Conservation (phyloP, 805 yeast genomes). For the Suhomyces sp. region DNA sequence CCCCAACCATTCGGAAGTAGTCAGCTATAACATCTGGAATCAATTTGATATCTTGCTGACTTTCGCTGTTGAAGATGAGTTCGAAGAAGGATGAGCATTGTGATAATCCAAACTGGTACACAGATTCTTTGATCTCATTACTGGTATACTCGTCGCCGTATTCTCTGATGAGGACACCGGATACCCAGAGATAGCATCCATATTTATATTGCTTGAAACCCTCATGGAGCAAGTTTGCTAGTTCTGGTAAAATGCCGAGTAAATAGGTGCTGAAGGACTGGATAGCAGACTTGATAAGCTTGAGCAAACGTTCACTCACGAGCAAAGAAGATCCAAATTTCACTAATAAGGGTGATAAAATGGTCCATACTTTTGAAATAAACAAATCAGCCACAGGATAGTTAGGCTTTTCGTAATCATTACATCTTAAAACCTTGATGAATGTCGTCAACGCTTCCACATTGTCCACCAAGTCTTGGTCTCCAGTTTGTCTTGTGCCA, state of each 20-base stretch:
- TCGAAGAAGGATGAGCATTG: slow-evolving; percentile 61
- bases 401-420: slow-evolving; percentile 29
- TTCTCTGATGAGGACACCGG: slow-evolving; percentile 72
- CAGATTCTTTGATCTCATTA: slow-evolving; percentile 52
- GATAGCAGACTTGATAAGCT: slow-evolving; percentile 62
- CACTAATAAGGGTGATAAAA: slow-evolving; percentile 45
- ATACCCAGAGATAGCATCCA: slow-evolving; percentile 89
- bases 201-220: slow-evolving; percentile 67
- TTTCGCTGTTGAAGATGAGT: slow-evolving; percentile 29
- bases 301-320: slow-evolving; percentile 73
- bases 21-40: slow-evolving; percentile 79
- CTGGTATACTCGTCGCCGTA: slow-evolving; percentile 55
- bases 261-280: slow-evolving; percentile 59
- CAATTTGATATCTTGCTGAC: slow-evolving; percentile 26
- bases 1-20: slow-evolving; percentile 76
- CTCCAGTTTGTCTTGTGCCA: not conserved
- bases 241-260: slow-evolving; percentile 55
- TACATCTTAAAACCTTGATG: slow-evolving; percentile 53
- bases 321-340: slow-evolving; percentile 57
- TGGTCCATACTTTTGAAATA: slow-evolving; percentile 58
- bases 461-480: slow-evolving; percentile 53
- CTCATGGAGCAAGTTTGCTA: slow-evolving; percentile 62
- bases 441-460: slow-evolving; percentile 67
- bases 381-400: slow-evolving; percentile 55
- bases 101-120: slow-evolving; percentile 70